Percentiles rank a stretch among this genome's conserved stretches.
Evolutionary conservation across 176 grass and related monocot species (phyloP).

Genomic region (Aegilops tauschii): DNA sequence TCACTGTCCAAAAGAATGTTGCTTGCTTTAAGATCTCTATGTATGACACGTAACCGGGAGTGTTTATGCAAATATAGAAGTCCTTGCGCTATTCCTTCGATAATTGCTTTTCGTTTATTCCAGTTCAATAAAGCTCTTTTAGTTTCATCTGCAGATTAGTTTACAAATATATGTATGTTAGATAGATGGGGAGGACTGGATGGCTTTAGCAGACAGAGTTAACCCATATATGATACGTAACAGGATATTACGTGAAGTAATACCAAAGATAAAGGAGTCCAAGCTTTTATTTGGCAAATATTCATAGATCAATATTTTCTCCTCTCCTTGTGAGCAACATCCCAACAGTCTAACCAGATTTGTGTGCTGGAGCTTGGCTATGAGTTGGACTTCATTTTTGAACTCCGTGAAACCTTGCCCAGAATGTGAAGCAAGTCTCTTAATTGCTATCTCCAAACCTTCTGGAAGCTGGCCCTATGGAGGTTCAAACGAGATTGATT

Average conservation of each 20-base stretch:
- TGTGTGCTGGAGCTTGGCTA: background rate
- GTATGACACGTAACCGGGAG: background rate
- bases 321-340: background rate
- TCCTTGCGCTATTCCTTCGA: background rate
- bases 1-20: background rate
- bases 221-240: background rate
- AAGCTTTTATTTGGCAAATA: background rate
- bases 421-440: background rate
- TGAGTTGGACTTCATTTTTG: background rate
- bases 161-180: background rate
- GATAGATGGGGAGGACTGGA: background rate
- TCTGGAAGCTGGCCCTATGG: background rate
- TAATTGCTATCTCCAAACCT: background rate
- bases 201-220: background rate
- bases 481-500: background rate
- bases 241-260: background rate
- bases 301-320: background rate
- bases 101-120: background rate
- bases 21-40: background rate
- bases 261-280: background rate
- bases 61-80: background rate
- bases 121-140: background rate
- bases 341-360: background rate
- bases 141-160: background rate
- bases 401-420: background rate